Percentiles rank a stretch among this genome's conserved stretches.
Conservation (phyloP, 2,329 filamentous ascomycete species). For the Alternaria rosae region DNA sequence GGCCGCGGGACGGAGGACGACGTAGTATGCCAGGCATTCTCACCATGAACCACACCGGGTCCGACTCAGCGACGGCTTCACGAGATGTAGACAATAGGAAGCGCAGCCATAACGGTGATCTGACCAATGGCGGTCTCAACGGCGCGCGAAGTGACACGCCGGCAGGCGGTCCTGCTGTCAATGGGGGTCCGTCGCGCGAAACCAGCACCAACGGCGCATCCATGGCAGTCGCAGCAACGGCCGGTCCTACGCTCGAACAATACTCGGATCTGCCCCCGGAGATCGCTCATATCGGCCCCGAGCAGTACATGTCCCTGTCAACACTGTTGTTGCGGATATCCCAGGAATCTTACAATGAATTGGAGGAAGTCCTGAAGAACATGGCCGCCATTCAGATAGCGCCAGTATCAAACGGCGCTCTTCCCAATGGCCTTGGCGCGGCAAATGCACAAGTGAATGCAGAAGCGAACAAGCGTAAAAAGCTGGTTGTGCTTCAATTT, state of each 20-base stretch:
- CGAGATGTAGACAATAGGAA: conserved; percentile 43
- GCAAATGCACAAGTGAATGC: conserved; percentile 41
- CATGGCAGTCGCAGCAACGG: conserved; percentile 15
- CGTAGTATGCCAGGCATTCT: conserved; percentile 58
- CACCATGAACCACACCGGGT: conserved; percentile 57
- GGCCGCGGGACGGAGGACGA: conserved; percentile 38
- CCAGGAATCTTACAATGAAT: conserved; percentile 81
- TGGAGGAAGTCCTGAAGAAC: conserved; percentile 73
- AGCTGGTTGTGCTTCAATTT: conserved; percentile 76
- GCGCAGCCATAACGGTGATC: conserved; percentile 38
- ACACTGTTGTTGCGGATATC: conserved; percentile 78
- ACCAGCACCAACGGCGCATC: conserved; percentile 27
- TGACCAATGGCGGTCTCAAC: conserved; percentile 40
- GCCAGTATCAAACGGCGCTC: conserved; percentile 58
- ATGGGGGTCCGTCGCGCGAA: conserved; percentile 17
- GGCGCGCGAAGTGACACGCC: conserved; percentile 23
- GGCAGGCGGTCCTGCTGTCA: conserved; percentile 14
- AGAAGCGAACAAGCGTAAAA: conserved; percentile 64
- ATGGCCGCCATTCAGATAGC: conserved; percentile 72
- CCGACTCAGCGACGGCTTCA: conserved; percentile 41
- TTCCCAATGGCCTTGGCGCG: conserved; percentile 49
- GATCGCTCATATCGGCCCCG: conserved; percentile 73
- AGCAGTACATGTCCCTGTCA: conserved; percentile 75
- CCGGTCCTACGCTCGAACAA: conserved; percentile 22
- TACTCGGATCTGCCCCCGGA: conserved; percentile 56